These are phyloP conservation scores for Pugionium cornutum DNA, from an alignment of 345 rosid genomes.

Conservation along the genomic window DNA sequence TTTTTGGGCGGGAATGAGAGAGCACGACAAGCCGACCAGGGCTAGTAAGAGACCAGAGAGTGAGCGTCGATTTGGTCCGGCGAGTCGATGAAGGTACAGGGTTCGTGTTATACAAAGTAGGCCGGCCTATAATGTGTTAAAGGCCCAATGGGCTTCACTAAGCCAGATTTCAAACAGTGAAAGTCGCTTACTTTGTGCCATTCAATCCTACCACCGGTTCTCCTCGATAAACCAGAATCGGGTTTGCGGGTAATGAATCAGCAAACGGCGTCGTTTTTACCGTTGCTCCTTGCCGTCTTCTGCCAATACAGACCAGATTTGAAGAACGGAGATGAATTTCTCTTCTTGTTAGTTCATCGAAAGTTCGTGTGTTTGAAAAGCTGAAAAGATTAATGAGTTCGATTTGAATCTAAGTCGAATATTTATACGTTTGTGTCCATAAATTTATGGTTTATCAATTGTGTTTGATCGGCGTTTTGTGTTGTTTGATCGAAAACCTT, in stretches of 20 bases:
- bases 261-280: constrained; percentile 7
- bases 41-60: constrained; percentile 16
- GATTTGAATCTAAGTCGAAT: background rate
- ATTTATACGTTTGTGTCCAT: background rate
- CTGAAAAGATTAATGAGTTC: background rate
- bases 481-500: background rate
- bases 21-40: background rate
- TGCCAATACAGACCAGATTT: constrained; percentile 19
- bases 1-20: constrained; percentile 29
- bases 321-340: constrained; percentile 12
- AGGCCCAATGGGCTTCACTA: background rate
- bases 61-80: constrained; percentile 5
- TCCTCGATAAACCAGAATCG: too few species aligned
- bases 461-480: background rate
- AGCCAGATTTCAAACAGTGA: background rate
- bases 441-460: background rate
- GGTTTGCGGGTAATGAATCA: background rate
- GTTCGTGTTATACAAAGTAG: constrained; percentile 8
- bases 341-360: constrained; percentile 1
- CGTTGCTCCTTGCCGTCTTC: background rate
- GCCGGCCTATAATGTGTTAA: background rate
- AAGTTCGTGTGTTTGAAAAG: background rate
- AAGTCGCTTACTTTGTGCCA: too few species aligned
- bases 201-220: too few species aligned
- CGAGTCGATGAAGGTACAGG: constrained; percentile 18